phyloP scores from a whole-genome alignment of 805 yeast genomes.

The Lachancea thermotolerans region DNA sequence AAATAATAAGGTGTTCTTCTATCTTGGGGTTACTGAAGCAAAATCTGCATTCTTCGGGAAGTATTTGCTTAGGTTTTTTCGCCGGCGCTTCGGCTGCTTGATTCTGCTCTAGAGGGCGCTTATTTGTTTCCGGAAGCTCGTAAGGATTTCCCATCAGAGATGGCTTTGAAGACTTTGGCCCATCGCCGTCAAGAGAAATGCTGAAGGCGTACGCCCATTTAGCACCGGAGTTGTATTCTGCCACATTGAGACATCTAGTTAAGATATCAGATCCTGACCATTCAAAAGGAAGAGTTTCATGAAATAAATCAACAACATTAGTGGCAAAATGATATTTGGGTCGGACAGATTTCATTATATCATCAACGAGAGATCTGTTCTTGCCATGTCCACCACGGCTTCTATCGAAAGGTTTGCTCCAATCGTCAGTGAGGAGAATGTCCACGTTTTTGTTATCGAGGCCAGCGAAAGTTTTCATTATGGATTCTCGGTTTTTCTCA shows the following conservation, averaged over 20 bases:
- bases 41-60: slow-evolving; percentile 67
- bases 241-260: slow-evolving; percentile 63
- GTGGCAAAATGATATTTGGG: slow-evolving; percentile 66
- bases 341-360: slow-evolving; percentile 35
- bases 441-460: slow-evolving; percentile 35
- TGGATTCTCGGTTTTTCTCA: slow-evolving; percentile 20
- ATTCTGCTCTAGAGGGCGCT: slow-evolving; percentile 4
- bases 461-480: slow-evolving; percentile 14
- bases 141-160: slow-evolving; percentile 32
- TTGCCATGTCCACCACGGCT: slow-evolving; percentile 38
- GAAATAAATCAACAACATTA: slow-evolving; percentile 37
- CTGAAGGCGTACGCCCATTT: slow-evolving; percentile 77
- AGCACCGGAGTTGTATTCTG: slow-evolving; percentile 44
- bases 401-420: slow-evolving; percentile 50
- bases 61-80: slow-evolving; percentile 28
- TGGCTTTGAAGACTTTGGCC: background rate
- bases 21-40: slow-evolving; percentile 75
- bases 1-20: slow-evolving; percentile 72
- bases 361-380: slow-evolving; percentile 43
- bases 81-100: background rate
- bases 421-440: slow-evolving; percentile 49
- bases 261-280: slow-evolving; percentile 41
- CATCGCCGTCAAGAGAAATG: slow-evolving; percentile 23
- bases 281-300: slow-evolving; percentile 51
- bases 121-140: slow-evolving; percentile 1